These are phyloP conservation scores for Melastoma malabathricum DNA, from an alignment of 345 rosid species.

Conservation along the genomic window DNA sequence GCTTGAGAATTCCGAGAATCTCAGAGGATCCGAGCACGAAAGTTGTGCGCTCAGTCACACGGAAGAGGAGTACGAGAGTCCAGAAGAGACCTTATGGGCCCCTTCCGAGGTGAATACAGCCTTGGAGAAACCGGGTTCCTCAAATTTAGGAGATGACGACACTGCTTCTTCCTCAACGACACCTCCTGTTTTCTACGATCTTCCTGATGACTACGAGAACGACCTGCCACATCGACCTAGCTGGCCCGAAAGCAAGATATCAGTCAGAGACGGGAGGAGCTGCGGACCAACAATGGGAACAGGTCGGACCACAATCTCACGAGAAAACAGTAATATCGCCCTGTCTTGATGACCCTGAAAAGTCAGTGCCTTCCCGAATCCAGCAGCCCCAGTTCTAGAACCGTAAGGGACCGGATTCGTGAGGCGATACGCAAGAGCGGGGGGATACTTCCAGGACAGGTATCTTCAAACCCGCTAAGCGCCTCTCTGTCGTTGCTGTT, in stretches of 20 bases:
- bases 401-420: conserved; percentile 17
- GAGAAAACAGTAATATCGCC: conserved; percentile 8
- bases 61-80: conserved; percentile 41
- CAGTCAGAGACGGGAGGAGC: conserved; percentile 42
- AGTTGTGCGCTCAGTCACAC: conserved; percentile 58
- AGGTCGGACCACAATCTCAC: conserved; percentile 10
- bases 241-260: conserved; percentile 57
- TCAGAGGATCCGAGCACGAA: conserved; percentile 33
- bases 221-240: conserved; percentile 41
- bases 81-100: conserved; percentile 7
- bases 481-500: too few relatives aligned
- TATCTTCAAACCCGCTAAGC: too few relatives aligned
- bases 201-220: conserved; percentile 22
- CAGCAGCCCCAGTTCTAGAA: conserved; percentile 16
- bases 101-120: too few relatives aligned
- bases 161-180: conserved; percentile 26
- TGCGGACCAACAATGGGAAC: conserved; percentile 34
- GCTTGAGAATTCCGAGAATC: conserved; percentile 34
- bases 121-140: too few relatives aligned
- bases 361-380: neutral
- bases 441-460: neutral
- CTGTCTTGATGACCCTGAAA: conserved; percentile 1
- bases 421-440: conserved; percentile 7
- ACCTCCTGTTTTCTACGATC: conserved; percentile 16
- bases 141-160: too few relatives aligned